Conservation (phyloP, 345 rosid species). For the Adansonia digitata region DNA sequence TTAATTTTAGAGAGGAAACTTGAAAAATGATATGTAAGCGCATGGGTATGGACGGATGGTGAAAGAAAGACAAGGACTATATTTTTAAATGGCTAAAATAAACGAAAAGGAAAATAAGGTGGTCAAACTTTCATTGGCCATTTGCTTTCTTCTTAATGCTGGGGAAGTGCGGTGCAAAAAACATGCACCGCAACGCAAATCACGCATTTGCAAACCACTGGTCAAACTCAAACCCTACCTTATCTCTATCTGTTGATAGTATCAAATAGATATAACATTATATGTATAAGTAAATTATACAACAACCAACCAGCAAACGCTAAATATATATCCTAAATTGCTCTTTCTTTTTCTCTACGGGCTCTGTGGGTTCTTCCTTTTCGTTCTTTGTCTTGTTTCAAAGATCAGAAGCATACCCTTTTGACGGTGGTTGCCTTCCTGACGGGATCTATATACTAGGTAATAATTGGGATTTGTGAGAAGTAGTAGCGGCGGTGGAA, state of each 20-base stretch:
- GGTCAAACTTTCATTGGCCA: not conserved
- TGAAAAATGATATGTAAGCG: not conserved
- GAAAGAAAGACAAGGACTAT: slow-evolving; percentile 16
- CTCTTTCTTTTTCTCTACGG: not conserved
- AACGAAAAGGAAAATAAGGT: not conserved
- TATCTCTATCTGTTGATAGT: not conserved
- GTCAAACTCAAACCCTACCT: slow-evolving; percentile 39
- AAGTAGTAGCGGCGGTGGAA: not conserved
- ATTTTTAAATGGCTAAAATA: slow-evolving; percentile 2
- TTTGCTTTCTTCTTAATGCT: not conserved
- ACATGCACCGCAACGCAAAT: not conserved
- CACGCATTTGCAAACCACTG: slow-evolving; percentile 40
- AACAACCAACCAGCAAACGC: not conserved
- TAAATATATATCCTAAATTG: not conserved
- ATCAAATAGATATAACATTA: too few relatives aligned
- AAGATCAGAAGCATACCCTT: not conserved
- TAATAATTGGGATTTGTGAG: not conserved
- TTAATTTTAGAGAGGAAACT: not conserved
- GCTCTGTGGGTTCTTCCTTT: not conserved
- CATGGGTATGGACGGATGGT: not conserved
- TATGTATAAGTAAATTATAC: not conserved
- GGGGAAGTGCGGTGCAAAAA: too few relatives aligned
- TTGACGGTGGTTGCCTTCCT: not conserved
- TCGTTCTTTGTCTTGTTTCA: not conserved
- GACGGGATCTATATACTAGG: not conserved